phyloP scores from a whole-genome alignment of 495 filamentous ascomycete species.

The Trichocladium antarcticum region DNA sequence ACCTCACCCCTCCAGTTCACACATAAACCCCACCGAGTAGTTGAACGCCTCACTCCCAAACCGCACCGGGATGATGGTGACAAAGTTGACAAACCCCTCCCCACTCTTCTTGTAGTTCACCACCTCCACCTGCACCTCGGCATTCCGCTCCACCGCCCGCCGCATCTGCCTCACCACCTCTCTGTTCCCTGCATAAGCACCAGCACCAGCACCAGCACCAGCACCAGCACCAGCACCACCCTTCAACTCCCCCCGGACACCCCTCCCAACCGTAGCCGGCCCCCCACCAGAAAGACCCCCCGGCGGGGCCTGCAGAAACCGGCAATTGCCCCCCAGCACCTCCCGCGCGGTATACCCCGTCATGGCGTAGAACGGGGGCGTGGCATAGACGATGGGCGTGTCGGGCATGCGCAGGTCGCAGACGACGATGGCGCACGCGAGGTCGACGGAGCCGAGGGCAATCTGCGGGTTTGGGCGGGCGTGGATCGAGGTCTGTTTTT shows the following conservation, averaged over 20 bases:
- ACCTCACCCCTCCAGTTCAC: neutral
- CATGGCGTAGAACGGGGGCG: conserved; percentile 32
- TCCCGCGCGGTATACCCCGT: conserved; percentile 37
- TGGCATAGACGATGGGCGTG: conserved; percentile 40
- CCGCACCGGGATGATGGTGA: conserved; percentile 39
- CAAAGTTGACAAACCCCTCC: conserved; percentile 33
- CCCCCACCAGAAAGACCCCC: neutral
- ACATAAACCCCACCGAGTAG: conserved; percentile 28
- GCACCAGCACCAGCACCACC: neutral
- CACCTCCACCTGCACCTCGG: conserved; percentile 36
- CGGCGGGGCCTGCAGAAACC: conserved; percentile 40
- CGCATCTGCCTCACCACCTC: conserved; percentile 31
- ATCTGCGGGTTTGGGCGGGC: conserved; percentile 35
- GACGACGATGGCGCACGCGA: conserved; percentile 37
- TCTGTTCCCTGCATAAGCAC: conserved; percentile 28
- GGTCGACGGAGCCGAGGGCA: conserved; percentile 38
- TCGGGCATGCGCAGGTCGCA: conserved; percentile 37
- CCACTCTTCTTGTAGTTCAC: conserved; percentile 43
- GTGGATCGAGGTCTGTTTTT: conserved; percentile 27
- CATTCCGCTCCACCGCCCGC: conserved; percentile 27
- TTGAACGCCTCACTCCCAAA: conserved; percentile 4
- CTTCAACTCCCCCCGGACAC: neutral
- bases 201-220: neutral
- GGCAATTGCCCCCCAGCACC: conserved; percentile 40
- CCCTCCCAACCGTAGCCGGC: neutral